Percentiles rank a stretch among this genome's conserved stretches.
These are phyloP conservation scores for Kluyveromyces sp. DNA, from an alignment of 1,139 yeast genomes.

Conservation along the genomic window DNA sequence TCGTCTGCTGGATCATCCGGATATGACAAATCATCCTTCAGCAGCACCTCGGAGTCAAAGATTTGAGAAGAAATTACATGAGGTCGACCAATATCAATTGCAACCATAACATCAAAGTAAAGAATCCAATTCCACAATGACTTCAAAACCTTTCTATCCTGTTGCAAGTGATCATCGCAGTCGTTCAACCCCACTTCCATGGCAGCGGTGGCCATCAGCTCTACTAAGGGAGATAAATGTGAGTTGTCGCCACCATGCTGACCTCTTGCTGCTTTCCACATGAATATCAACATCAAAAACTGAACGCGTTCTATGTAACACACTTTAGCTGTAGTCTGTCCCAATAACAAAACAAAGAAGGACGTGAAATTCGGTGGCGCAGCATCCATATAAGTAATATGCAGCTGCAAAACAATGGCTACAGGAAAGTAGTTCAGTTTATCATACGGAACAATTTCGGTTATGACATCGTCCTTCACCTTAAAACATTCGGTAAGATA, in stretches of 20 bases:
- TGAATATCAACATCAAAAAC: slow-evolving; percentile 20
- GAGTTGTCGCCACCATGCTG: slow-evolving; percentile 29
- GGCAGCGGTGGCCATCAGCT: slow-evolving; percentile 18
- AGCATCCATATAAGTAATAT: slow-evolving; percentile 8
- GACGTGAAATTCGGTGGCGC: slow-evolving; percentile 11
- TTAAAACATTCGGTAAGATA: slow-evolving; percentile 11
- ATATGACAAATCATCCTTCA: background rate
- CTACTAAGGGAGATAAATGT: slow-evolving; percentile 18
- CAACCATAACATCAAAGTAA: slow-evolving; percentile 20
- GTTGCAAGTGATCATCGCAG: slow-evolving; percentile 7
- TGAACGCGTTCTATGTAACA: slow-evolving; percentile 21
- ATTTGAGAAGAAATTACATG: slow-evolving; percentile 15
- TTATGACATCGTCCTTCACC: slow-evolving; percentile 15
- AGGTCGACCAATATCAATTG: slow-evolving; percentile 27
- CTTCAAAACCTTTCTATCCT: slow-evolving; percentile 10
- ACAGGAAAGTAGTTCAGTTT: slow-evolving; percentile 16
- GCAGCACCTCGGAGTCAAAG: slow-evolving; percentile 8
- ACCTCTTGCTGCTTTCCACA: slow-evolving; percentile 14
- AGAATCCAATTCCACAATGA: slow-evolving; percentile 26
- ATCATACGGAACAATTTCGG: slow-evolving; percentile 10
- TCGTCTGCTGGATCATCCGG: background rate
- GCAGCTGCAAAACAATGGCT: slow-evolving; percentile 16
- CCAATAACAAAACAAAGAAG: slow-evolving; percentile 15
- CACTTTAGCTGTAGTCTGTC: slow-evolving; percentile 17
- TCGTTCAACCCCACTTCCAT: slow-evolving; percentile 14